phyloP scores from a whole-genome alignment of 2,329 filamentous ascomycete species.

The Malbranchea cinnamomea region DNA sequence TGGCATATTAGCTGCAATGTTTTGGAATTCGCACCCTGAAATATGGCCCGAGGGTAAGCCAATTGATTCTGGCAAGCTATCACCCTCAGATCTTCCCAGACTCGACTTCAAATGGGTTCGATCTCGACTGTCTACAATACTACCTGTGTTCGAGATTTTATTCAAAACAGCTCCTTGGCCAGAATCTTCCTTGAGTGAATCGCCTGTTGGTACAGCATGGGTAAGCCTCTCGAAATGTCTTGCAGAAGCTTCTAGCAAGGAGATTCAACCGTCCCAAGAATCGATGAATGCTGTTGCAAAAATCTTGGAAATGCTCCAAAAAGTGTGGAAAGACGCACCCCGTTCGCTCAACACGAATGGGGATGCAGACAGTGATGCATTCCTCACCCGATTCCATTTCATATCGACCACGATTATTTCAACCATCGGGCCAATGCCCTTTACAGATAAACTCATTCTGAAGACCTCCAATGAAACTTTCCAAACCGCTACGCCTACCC shows the following conservation, averaged over 20 bases:
- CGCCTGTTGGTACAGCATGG: conserved; percentile 43
- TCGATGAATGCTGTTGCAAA: conserved; percentile 65
- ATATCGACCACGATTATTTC: conserved; percentile 37
- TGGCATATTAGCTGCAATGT: conserved; percentile 56
- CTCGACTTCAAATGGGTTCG: conserved; percentile 81
- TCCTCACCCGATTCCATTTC: conserved; percentile 36
- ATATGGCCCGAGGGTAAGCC: conserved; percentile 65
- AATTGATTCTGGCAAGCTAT: conserved; percentile 41
- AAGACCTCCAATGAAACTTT: conserved; percentile 42
- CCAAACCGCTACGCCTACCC: conserved; percentile 27
- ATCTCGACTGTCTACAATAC: conserved; percentile 50
- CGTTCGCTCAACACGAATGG: conserved; percentile 19
- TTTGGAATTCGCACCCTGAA: conserved; percentile 35
- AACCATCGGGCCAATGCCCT: conserved; percentile 35
- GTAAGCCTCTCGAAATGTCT: conserved; percentile 46
- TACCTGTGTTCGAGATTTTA: conserved; percentile 44
- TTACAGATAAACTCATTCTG: conserved; percentile 34
- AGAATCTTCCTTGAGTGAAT: conserved; percentile 24
- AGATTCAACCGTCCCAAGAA: conserved; percentile 77
- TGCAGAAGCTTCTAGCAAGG: conserved; percentile 55
- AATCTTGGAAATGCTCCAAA: conserved; percentile 53
- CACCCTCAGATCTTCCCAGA: conserved; percentile 62
- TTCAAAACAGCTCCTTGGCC: conserved; percentile 37
- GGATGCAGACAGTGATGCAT: conserved; percentile 18
- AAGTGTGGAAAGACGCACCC: conserved; percentile 50